phyloP scores from a whole-genome alignment of 176 grass and related monocot species.

The Puccinellia tenuiflora region DNA sequence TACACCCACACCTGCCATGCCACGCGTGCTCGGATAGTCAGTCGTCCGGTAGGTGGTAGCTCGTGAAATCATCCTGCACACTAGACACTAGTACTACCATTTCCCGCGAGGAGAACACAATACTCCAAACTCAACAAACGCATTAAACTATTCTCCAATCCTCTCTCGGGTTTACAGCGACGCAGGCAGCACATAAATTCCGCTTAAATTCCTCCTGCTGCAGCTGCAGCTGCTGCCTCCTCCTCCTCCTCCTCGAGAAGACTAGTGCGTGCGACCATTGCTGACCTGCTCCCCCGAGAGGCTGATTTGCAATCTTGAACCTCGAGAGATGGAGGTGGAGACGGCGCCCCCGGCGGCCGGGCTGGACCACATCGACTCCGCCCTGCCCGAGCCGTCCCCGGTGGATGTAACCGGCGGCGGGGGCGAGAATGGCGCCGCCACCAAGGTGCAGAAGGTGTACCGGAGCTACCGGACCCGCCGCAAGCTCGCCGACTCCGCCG shows the following conservation, averaged over 20 bases:
- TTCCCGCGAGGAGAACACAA: background rate
- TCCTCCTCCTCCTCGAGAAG: background rate
- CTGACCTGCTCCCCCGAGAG: background rate
- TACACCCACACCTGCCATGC: no score
- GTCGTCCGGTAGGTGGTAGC: background rate
- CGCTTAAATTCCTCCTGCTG: background rate
- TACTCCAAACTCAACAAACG: background rate
- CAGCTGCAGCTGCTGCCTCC: background rate
- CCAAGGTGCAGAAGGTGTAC: slow-evolving; percentile 91
- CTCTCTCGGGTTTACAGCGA: background rate
- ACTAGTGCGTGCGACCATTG: background rate
- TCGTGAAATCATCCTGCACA: background rate
- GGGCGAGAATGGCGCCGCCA: slow-evolving; percentile 50
- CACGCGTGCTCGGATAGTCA: background rate
- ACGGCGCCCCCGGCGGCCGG: background rate
- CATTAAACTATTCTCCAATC: background rate
- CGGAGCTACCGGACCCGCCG: slow-evolving; percentile 91
- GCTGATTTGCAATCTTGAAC: background rate
- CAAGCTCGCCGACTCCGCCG: slow-evolving; percentile 84
- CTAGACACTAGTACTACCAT: background rate
- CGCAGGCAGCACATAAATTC: background rate
- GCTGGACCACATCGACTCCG: background rate
- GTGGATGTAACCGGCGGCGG: background rate
- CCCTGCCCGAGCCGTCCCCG: background rate
- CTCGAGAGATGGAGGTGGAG: slow-evolving; percentile 32